Conservation (phyloP, 352 stramenopile genomes). For the Blastocystis sp. region DNA sequence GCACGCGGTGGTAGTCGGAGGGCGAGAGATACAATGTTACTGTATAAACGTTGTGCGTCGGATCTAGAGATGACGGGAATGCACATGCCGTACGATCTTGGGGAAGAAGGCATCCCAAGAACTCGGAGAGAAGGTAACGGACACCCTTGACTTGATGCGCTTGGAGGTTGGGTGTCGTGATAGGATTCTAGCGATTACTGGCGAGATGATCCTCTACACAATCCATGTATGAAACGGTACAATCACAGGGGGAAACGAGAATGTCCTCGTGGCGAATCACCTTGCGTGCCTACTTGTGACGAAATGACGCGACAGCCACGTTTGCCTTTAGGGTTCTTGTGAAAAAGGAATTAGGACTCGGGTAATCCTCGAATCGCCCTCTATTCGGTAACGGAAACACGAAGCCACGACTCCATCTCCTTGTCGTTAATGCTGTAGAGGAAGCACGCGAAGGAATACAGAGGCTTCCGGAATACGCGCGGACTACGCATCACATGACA, state of each 20-base stretch:
- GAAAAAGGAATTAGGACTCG: slow-evolving; percentile 61
- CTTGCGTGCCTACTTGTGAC: too few species aligned
- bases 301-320: too few species aligned
- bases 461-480: slow-evolving; percentile 4
- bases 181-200: too few species aligned
- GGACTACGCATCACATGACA: slow-evolving; percentile 55
- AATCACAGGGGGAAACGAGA: slow-evolving; percentile 59
- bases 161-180: not conserved
- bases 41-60: slow-evolving; percentile 33
- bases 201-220: too few species aligned
- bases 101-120: not conserved
- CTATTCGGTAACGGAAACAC: not conserved
- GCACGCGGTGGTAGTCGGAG: slow-evolving; percentile 63
- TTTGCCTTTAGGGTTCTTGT: slow-evolving; percentile 12
- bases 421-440: slow-evolving; percentile 20
- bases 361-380: slow-evolving; percentile 60
- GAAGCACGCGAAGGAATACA: slow-evolving; percentile 39
- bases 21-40: slow-evolving; percentile 64
- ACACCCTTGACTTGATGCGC: slow-evolving; percentile 63
- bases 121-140: slow-evolving; percentile 32
- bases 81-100: too few species aligned
- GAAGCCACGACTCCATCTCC: slow-evolving; percentile 25
- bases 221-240: slow-evolving; percentile 47
- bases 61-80: too few species aligned
- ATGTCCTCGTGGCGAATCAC: not conserved